A percentile compares a stretch with the other conserved stretches of the same genome.
These are phyloP conservation scores for Chaetomium olivaceum DNA, from an alignment of 2,329 filamentous ascomycete genomes.

Conservation along the genomic window DNA sequence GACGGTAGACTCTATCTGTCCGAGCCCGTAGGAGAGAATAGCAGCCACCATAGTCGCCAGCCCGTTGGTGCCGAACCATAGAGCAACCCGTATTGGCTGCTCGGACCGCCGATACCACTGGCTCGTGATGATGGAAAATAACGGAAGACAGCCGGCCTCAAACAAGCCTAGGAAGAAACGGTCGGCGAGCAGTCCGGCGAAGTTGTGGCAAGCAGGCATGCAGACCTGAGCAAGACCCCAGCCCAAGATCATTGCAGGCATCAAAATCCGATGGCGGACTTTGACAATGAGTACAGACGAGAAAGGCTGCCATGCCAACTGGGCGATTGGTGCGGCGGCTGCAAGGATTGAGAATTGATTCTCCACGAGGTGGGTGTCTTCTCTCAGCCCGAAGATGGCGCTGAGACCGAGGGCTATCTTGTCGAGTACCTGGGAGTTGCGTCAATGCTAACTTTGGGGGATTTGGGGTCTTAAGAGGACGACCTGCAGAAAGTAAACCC, in stretches of 20 bases:
- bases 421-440: constrained; percentile 49
- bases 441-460: neutral
- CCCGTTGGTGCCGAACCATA: constrained; percentile 54
- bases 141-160: constrained; percentile 44
- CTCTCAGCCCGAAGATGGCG: constrained; percentile 55
- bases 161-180: constrained; percentile 39
- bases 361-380: constrained; percentile 52
- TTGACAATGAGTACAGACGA: constrained; percentile 62
- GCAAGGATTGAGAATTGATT: constrained; percentile 59
- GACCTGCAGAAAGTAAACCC: constrained; percentile 59
- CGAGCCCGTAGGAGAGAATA: constrained; percentile 57
- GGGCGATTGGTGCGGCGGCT: constrained; percentile 59
- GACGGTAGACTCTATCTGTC: constrained; percentile 47
- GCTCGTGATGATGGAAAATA: constrained; percentile 49
- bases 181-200: constrained; percentile 32
- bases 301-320: constrained; percentile 62
- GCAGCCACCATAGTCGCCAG: constrained; percentile 58
- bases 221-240: constrained; percentile 48
- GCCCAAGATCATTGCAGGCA: constrained; percentile 50
- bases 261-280: constrained; percentile 59
- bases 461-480: neutral
- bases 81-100: constrained; percentile 57
- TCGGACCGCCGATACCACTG: constrained; percentile 54
- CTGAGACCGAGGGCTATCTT: constrained; percentile 59
- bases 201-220: constrained; percentile 36